phyloP scores from a whole-genome alignment of 1,139 yeast species.

The Yamadazyma mexicana region DNA sequence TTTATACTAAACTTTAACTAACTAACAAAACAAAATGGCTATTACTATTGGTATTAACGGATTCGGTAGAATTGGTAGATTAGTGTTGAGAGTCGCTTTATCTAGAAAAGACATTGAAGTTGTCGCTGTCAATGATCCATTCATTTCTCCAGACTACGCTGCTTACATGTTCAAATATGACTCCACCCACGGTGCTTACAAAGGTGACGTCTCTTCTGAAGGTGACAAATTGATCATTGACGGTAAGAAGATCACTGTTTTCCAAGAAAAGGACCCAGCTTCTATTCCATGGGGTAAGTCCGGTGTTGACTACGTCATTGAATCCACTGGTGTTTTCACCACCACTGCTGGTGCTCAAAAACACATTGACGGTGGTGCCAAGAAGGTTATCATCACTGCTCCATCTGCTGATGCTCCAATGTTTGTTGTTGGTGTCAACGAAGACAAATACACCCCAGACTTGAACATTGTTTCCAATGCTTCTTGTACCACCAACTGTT shows the following conservation, averaged over 20 bases:
- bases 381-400: constrained; percentile 86
- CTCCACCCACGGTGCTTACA: constrained; percentile 79
- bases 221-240: constrained; percentile 61
- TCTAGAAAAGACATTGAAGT: constrained; percentile 69
- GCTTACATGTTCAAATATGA: constrained; percentile 89
- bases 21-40: constrained; percentile 24
- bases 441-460: constrained; percentile 69
- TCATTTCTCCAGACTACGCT: constrained; percentile 80
- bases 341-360: constrained; percentile 72
- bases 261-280: constrained; percentile 78
- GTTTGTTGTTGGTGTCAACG: constrained; percentile 85
- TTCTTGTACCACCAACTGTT: constrained; percentile 89
- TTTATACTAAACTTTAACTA: constrained; percentile 2
- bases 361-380: constrained; percentile 85
- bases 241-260: constrained; percentile 67
- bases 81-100: constrained; percentile 78
- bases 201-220: constrained; percentile 63
- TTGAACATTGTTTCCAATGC: constrained; percentile 78
- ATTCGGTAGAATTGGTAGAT: constrained; percentile 88
- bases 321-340: constrained; percentile 91
- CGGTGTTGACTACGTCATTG: constrained; percentile 79
- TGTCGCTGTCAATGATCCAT: constrained; percentile 83
- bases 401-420: constrained; percentile 88
- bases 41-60: constrained; percentile 78
- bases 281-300: constrained; percentile 78